A percentile compares a stretch with the other conserved stretches of the same genome.
These are phyloP conservation scores for Fusarium ramigenum DNA, from an alignment of 2,329 filamentous ascomycete genomes.

Conservation along the genomic window DNA sequence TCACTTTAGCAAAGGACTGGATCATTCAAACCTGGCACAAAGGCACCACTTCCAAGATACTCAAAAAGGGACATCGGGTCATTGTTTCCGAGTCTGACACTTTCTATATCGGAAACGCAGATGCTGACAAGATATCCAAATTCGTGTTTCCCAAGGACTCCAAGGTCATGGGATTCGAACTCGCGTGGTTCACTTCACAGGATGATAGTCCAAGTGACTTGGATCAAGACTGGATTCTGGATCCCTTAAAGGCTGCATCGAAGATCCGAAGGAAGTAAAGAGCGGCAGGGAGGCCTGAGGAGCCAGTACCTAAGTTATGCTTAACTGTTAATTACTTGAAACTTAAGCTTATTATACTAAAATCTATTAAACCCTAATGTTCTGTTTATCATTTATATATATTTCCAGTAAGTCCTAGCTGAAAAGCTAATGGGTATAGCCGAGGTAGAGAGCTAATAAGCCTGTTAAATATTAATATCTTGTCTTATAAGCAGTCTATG, in stretches of 20 bases:
- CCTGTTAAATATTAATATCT: no score
- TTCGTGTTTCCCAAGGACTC: background rate
- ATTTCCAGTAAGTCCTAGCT: no score
- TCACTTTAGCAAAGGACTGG: background rate
- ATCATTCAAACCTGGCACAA: conserved; percentile 17
- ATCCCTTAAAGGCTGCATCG: conserved; percentile 2
- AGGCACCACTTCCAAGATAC: background rate
- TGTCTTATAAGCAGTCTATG: no score
- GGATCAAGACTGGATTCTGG: background rate
- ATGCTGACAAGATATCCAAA: background rate
- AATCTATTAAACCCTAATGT: fast-evolving
- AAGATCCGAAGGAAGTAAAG: background rate
- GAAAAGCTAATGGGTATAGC: no score
- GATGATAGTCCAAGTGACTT: conserved; percentile 1
- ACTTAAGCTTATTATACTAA: background rate
- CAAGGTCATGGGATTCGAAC: background rate
- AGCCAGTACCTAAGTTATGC: fast-evolving
- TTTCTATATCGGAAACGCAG: conserved; percentile 12
- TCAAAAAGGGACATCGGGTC: background rate
- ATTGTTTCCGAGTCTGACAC: background rate
- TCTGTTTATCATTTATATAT: background rate
- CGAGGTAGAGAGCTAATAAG: no score
- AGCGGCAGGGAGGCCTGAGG: fast-evolving
- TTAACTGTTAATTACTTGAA: no score
- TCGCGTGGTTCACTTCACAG: conserved; percentile 6